phyloP scores from a whole-genome alignment of 2,329 filamentous ascomycete species.

The Herpomyces periplanetae region DNA sequence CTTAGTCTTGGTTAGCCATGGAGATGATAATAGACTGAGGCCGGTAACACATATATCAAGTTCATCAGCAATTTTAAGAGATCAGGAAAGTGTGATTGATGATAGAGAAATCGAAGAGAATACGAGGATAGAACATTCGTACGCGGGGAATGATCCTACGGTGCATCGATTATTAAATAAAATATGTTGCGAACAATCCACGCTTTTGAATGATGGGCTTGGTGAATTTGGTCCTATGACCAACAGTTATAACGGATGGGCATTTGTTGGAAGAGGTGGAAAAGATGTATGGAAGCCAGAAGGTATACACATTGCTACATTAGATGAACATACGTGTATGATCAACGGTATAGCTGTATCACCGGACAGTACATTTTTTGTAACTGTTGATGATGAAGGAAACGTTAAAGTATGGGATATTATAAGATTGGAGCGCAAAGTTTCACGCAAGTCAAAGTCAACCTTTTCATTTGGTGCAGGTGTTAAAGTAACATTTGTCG shows the following conservation, averaged over 20 bases:
- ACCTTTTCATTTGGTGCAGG: constrained; percentile 35
- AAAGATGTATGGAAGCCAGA: constrained; percentile 39
- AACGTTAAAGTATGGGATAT: constrained; percentile 78
- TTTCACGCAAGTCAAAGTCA: constrained; percentile 50
- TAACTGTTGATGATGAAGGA: constrained; percentile 70
- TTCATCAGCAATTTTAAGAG: too few relatives aligned
- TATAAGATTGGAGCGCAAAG: constrained; percentile 50
- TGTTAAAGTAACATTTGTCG: constrained; percentile 34
- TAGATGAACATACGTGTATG: constrained; percentile 47
- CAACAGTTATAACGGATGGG: constrained; percentile 17
- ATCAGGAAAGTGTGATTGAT: too few relatives aligned
- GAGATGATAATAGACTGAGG: too few relatives aligned
- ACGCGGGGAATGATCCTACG: constrained; percentile 30
- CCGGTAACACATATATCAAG: too few relatives aligned
- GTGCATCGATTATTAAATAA: constrained; percentile 29
- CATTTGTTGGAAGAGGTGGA: constrained; percentile 4
- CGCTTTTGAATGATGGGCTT: constrained; percentile 10
- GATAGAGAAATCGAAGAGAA: too few relatives aligned
- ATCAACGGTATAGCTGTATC: constrained; percentile 46
- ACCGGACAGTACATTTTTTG: constrained; percentile 71
- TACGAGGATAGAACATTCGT: constrained; percentile 52
- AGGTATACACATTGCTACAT: constrained; percentile 46
- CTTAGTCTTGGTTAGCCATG: too few relatives aligned
- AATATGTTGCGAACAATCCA: constrained; percentile 26
- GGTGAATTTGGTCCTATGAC: constrained; percentile 40